phyloP scores from a whole-genome alignment of 2,329 filamentous ascomycete genomes.

The Helminthosporium solani region DNA sequence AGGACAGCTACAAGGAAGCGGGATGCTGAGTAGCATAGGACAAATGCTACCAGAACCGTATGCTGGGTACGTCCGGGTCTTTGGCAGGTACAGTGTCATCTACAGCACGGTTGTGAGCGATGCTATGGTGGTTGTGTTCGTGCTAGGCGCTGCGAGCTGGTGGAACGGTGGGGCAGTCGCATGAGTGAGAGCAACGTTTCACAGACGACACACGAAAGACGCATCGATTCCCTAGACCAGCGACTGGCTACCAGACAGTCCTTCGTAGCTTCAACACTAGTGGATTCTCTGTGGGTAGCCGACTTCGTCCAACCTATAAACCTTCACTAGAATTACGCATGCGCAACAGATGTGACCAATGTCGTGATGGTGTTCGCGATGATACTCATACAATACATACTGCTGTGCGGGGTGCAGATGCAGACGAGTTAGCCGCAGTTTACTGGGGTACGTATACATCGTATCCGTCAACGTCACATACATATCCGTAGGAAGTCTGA shows the following conservation, averaged over 20 bases:
- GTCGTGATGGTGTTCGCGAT: neutral
- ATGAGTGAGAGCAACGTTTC: too few species aligned
- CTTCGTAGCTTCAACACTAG: too few species aligned
- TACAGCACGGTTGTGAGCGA: conserved; percentile 71
- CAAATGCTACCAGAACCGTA: conserved; percentile 67
- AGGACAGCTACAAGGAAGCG: conserved; percentile 57
- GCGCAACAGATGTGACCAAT: neutral
- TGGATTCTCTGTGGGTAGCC: neutral
- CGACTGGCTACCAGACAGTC: too few species aligned
- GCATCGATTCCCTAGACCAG: too few species aligned
- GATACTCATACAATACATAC: too few species aligned
- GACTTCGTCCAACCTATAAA: neutral
- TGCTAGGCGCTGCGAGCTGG: conserved; percentile 62
- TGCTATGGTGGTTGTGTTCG: conserved; percentile 74
- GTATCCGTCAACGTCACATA: too few species aligned
- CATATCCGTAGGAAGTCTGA: too few species aligned
- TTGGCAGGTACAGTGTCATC: conserved; percentile 67
- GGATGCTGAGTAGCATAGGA: conserved; percentile 63
- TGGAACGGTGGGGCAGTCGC: conserved; percentile 44
- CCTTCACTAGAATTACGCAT: neutral
- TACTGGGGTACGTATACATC: too few species aligned
- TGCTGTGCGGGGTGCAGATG: too few species aligned
- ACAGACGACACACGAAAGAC: too few species aligned
- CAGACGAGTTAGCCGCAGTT: too few species aligned
- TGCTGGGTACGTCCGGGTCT: conserved; percentile 61